Evolutionary conservation across 257 asterid genomes (phyloP).

Genomic region (Solanum dulcamara): DNA sequence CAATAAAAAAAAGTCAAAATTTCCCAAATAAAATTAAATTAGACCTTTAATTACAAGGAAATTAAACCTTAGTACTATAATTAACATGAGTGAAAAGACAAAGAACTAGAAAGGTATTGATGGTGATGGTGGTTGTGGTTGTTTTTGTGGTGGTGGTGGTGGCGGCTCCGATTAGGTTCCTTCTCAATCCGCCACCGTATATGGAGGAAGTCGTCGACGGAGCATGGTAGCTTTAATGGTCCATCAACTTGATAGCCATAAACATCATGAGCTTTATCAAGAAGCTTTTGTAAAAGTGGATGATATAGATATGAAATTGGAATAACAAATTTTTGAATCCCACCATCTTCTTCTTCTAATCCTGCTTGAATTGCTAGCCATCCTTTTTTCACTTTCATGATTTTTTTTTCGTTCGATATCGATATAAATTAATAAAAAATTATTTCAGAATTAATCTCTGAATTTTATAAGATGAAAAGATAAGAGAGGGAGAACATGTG

Average conservation of each 20-base stretch:
- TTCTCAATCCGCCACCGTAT: conserved; percentile 37
- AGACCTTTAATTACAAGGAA: neutral
- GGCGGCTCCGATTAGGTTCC: conserved; percentile 2
- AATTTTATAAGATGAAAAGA: neutral
- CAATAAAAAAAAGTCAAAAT: neutral
- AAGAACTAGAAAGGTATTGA: conserved; percentile 5
- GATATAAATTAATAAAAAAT: neutral
- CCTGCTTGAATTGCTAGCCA: conserved; percentile 35
- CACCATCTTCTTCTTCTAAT: conserved; percentile 15
- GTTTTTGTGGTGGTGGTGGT: conserved; percentile 9
- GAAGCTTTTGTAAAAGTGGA: conserved; percentile 21
- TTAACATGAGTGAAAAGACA: conserved; percentile 23
- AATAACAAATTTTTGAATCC: conserved; percentile 16
- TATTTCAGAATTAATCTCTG: neutral
- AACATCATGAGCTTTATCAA: conserved; percentile 28
- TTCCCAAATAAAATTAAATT: neutral
- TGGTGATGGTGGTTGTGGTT: conserved; percentile 1
- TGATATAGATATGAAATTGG: conserved; percentile 32
- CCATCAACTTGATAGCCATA: conserved; percentile 33
- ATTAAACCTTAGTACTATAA: neutral
- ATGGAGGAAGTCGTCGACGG: conserved; percentile 30
- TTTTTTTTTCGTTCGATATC: neutral
- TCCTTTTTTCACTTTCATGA: conserved; percentile 5
- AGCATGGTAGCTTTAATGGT: conserved; percentile 28
- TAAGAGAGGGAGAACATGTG: neutral